phyloP scores from a whole-genome alignment of 257 asterid species.

The Anisodus acutangulus region DNA sequence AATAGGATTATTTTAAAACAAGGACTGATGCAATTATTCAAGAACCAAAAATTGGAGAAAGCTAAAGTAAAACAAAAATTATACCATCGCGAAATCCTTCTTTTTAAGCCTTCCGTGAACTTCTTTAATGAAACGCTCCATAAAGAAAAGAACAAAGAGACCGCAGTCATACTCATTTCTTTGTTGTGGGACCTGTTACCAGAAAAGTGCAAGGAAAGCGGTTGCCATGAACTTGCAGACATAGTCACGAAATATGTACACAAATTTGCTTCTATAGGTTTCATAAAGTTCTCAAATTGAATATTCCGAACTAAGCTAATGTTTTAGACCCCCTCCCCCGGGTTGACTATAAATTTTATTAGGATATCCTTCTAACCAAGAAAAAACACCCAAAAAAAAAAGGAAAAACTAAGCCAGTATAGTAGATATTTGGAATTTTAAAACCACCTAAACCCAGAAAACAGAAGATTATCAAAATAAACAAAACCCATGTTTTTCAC shows the following conservation, averaged over 20 bases:
- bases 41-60: constrained; percentile 27
- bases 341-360: neutral
- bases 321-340: neutral
- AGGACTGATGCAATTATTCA: neutral
- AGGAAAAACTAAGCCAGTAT: neutral
- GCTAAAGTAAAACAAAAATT: constrained; percentile 20
- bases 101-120: constrained; percentile 68
- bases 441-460: neutral
- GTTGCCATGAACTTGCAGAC: neutral
- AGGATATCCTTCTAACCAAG: neutral
- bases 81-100: constrained; percentile 64
- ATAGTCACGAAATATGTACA: neutral
- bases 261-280: constrained; percentile 16
- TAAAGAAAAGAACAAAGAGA: constrained; percentile 80
- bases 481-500: neutral
- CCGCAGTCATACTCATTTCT: constrained; percentile 90
- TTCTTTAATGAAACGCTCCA: constrained; percentile 76
- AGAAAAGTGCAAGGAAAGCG: neutral
- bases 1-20: constrained; percentile 3
- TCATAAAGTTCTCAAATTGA: neutral
- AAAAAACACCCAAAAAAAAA: neutral
- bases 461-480: constrained; percentile 12
- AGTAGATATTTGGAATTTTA: neutral
- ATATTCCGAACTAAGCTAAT: neutral
- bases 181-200: constrained; percentile 88